These are phyloP conservation scores for Petasospora fabianii DNA, from an alignment of 1,139 yeast species.

Conservation along the genomic window DNA sequence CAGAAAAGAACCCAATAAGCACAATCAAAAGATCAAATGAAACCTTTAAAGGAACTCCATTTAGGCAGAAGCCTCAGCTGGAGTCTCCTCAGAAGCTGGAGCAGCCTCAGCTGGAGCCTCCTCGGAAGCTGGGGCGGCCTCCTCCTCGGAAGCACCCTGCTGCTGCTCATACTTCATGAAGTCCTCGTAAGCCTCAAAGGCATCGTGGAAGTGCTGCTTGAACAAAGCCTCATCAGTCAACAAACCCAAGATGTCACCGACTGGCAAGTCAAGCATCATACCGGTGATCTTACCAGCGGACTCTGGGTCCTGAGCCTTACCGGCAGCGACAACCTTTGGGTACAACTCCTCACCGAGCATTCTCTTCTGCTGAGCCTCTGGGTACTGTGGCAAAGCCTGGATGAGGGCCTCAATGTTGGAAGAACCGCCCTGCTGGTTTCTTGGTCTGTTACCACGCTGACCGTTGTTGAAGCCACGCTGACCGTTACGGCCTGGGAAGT, in stretches of 20 bases:
- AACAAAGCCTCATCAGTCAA: slow-evolving; percentile 88
- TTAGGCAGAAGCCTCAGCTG: neutral
- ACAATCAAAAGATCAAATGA: slow-evolving; percentile 2
- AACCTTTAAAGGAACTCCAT: neutral
- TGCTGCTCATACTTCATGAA: slow-evolving; percentile 49
- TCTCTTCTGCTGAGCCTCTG: slow-evolving; percentile 93
- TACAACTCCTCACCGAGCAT: slow-evolving; percentile 96
- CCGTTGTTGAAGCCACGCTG: slow-evolving; percentile 22
- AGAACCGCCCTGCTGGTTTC: slow-evolving; percentile 25
- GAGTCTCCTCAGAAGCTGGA: slow-evolving; percentile 9
- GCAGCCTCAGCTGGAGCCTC: slow-evolving; percentile 13
- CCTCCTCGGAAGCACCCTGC: slow-evolving; percentile 22
- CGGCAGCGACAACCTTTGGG: slow-evolving; percentile 89
- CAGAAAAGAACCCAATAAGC: neutral
- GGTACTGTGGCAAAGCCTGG: slow-evolving; percentile 58
- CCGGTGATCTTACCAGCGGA: slow-evolving; percentile 99
- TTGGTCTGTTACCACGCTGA: slow-evolving; percentile 30
- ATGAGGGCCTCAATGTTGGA: slow-evolving; percentile 25
- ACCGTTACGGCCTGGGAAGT: slow-evolving; percentile 44
- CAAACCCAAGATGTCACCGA: slow-evolving; percentile 83
- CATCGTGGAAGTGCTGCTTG: slow-evolving; percentile 91
- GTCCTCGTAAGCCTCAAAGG: slow-evolving; percentile 88
- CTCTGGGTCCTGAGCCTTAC: slow-evolving; percentile 82
- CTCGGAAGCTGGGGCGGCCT: slow-evolving; percentile 17
- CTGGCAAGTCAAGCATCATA: slow-evolving; percentile 96